phyloP scores from a whole-genome alignment of 257 asterid species.

The Plantago major region DNA sequence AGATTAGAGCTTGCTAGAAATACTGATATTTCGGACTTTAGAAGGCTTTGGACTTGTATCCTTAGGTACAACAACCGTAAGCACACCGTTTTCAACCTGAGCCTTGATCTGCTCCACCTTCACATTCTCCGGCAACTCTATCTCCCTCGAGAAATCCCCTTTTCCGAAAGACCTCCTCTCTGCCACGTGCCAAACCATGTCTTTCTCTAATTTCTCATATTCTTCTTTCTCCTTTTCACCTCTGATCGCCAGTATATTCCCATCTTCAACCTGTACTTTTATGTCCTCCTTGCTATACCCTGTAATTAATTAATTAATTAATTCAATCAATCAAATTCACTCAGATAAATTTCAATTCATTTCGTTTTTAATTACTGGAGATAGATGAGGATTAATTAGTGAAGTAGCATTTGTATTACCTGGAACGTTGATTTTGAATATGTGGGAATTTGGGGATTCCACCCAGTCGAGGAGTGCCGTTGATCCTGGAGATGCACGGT shows the following conservation, averaged over 20 bases:
- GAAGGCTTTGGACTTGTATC: slow-evolving; percentile 53
- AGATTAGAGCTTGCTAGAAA: slow-evolving; percentile 66
- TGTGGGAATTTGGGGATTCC: slow-evolving; percentile 58
- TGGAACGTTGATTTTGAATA: slow-evolving; percentile 74
- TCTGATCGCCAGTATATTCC: slow-evolving; percentile 53
- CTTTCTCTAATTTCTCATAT: slow-evolving; percentile 35
- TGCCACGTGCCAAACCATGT: slow-evolving; percentile 73
- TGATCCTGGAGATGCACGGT: slow-evolving; percentile 46
- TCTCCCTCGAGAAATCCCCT: slow-evolving; percentile 50
- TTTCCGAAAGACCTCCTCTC: slow-evolving; percentile 49
- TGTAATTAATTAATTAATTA: slow-evolving; percentile 6
- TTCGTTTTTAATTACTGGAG: no score
- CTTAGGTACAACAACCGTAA: slow-evolving; percentile 69
- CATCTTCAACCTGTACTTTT: slow-evolving; percentile 71
- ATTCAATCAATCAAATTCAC: no score
- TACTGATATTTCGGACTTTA: slow-evolving; percentile 52
- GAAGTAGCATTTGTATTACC: slow-evolving; percentile 24
- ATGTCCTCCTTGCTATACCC: slow-evolving; percentile 68
- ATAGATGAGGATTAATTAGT: no score
- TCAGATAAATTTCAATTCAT: no score
- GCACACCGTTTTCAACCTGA: slow-evolving; percentile 71
- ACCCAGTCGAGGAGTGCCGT: slow-evolving; percentile 73
- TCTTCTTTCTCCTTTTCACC: slow-evolving; percentile 49
- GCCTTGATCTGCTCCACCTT: slow-evolving; percentile 79
- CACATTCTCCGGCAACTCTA: slow-evolving; percentile 69